Conservation (phyloP, 2,329 filamentous ascomycete species). For the Colletotrichum sp. region DNA sequence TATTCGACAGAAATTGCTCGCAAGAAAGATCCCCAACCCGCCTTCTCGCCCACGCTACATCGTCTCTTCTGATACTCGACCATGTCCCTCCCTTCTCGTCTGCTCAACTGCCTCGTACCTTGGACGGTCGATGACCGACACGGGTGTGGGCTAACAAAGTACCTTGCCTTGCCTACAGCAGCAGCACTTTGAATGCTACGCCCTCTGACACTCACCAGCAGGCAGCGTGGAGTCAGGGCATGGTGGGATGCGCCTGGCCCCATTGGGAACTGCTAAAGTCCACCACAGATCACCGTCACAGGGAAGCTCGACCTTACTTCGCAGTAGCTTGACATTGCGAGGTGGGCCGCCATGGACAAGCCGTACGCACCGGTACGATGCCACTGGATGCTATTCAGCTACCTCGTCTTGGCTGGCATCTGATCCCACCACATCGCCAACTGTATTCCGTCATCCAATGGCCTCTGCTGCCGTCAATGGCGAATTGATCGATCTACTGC, state of each 20-base stretch:
- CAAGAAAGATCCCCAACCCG: background rate
- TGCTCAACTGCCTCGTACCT: background rate
- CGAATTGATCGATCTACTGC: background rate
- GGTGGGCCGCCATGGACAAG: background rate
- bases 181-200: background rate
- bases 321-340: background rate
- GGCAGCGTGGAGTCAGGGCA: background rate
- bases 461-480: background rate
- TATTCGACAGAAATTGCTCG: background rate
- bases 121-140: background rate
- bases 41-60: background rate
- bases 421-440: conserved; percentile 7
- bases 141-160: conserved; percentile 3
- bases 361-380: conserved; percentile 5
- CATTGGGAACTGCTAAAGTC: conserved; percentile 17
- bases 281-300: conserved; percentile 15
- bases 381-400: background rate
- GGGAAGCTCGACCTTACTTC: conserved; percentile 6
- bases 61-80: background rate
- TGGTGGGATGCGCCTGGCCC: conserved; percentile 14
- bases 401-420: conserved; percentile 14
- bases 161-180: conserved; percentile 7
- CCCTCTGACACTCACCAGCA: conserved; percentile 4
- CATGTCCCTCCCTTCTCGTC: background rate
- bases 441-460: conserved; percentile 16